Conservation (phyloP, 345 rosid genomes). For the Pelargonium nanum region DNA sequence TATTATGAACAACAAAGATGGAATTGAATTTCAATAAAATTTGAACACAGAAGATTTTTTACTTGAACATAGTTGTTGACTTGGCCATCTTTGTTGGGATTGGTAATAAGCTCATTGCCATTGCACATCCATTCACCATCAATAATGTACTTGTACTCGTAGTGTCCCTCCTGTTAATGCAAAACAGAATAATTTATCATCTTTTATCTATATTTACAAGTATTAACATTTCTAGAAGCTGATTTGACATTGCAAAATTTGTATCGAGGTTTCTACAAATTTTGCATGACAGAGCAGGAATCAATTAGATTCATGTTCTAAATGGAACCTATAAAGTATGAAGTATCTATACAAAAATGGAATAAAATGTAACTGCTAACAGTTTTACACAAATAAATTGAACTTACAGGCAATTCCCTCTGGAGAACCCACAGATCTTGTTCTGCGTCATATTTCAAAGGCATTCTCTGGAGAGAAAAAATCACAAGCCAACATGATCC, state of each 20-base stretch:
- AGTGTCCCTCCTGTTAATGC: constrained; percentile 65
- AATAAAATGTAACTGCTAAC: neutral
- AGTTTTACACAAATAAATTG: too few species aligned
- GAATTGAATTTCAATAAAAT: neutral
- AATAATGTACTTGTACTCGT: constrained; percentile 82
- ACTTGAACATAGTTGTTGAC: constrained; percentile 66
- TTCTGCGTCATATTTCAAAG: constrained; percentile 46
- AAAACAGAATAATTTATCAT: neutral
- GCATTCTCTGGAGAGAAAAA: constrained; percentile 42
- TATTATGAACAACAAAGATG: neutral
- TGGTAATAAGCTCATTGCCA: constrained; percentile 39
- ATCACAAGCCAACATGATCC: neutral
- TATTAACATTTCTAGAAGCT: neutral
- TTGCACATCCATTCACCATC: constrained; percentile 77
- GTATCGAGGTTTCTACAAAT: too few species aligned
- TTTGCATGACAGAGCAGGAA: too few species aligned
- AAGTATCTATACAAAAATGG: too few species aligned
- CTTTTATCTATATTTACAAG: too few species aligned
- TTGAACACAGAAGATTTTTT: constrained; percentile 12
- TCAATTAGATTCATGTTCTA: too few species aligned
- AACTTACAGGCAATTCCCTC: constrained; percentile 65
- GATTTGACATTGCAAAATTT: neutral
- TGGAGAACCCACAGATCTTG: constrained; percentile 55
- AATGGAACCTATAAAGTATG: too few species aligned
- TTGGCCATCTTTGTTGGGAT: constrained; percentile 74